A percentile compares a stretch with the other conserved stretches of the same genome.
phyloP scores from a whole-genome alignment of 371 early-diverging fungal species.

The Scutellospora calospora region DNA sequence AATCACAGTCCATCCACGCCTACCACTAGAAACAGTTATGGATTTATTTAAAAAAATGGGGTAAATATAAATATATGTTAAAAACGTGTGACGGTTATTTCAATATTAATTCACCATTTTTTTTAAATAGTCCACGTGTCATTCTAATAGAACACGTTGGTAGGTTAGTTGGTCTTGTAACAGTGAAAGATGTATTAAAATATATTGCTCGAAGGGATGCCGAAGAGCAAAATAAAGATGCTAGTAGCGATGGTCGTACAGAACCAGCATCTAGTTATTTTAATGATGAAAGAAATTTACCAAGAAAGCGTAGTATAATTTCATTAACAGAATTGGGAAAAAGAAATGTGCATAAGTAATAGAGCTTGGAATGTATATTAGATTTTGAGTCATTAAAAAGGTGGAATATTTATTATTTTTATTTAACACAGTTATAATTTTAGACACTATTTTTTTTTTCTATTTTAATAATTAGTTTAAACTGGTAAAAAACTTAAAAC shows the following conservation, averaged over 20 bases:
- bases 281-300: neutral
- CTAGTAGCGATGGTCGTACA: too few relatives aligned
- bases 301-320: too few relatives aligned
- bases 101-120: constrained; percentile 10
- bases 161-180: constrained; percentile 74
- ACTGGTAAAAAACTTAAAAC: too few relatives aligned
- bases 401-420: too few relatives aligned
- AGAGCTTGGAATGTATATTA: too few relatives aligned
- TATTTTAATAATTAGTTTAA: too few relatives aligned
- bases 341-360: too few relatives aligned
- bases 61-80: constrained; percentile 45
- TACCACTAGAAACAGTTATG: constrained; percentile 87
- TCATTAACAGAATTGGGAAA: too few relatives aligned
- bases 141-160: constrained; percentile 77
- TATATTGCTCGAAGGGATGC: constrained; percentile 67
- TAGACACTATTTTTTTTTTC: too few relatives aligned
- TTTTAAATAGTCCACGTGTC: constrained; percentile 66
- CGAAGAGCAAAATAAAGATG: constrained; percentile 44
- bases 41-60: constrained; percentile 95
- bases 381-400: too few relatives aligned
- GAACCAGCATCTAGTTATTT: neutral
- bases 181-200: constrained; percentile 81
- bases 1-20: constrained; percentile 78
- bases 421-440: too few relatives aligned
- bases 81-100: constrained; percentile 7